Evolutionary conservation across 2,329 filamentous ascomycete species (phyloP).

Genomic region (Macrophomina phaseolina): DNA sequence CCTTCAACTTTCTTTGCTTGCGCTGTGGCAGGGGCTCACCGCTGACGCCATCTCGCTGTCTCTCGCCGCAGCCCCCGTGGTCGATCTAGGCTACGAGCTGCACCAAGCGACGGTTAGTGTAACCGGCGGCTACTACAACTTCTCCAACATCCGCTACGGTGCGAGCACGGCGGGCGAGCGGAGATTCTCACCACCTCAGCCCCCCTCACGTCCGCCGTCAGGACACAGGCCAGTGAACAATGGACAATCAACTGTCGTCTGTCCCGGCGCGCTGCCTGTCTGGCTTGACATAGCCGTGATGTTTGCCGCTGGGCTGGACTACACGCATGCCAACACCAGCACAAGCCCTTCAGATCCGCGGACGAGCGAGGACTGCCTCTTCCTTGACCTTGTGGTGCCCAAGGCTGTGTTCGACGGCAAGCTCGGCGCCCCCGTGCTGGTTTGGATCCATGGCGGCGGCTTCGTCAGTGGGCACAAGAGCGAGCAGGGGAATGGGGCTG

Average conservation of each 20-base stretch:
- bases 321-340: conserved; percentile 1
- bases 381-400: neutral
- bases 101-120: conserved; percentile 8
- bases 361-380: conserved; percentile 6
- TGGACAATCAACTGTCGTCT: neutral
- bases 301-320: neutral
- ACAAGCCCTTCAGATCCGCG: neutral
- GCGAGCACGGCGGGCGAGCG: neutral
- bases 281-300: neutral
- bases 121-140: conserved; percentile 11
- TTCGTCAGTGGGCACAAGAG: conserved; percentile 5
- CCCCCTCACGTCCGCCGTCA: neutral
- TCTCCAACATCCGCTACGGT: conserved; percentile 12
- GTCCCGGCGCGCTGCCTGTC: neutral
- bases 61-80: neutral
- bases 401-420: neutral
- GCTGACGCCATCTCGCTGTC: neutral
- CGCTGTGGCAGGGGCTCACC: neutral
- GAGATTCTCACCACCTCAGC: neutral
- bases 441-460: conserved; percentile 8
- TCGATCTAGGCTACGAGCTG: conserved; percentile 6
- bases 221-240: neutral
- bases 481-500: neutral
- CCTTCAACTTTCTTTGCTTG: neutral
- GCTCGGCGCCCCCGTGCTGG: neutral